Percentiles rank a stretch among this genome's conserved stretches.
These are phyloP conservation scores for Bruguiera gymnorhiza DNA, from an alignment of 345 rosid species.

Conservation along the genomic window DNA sequence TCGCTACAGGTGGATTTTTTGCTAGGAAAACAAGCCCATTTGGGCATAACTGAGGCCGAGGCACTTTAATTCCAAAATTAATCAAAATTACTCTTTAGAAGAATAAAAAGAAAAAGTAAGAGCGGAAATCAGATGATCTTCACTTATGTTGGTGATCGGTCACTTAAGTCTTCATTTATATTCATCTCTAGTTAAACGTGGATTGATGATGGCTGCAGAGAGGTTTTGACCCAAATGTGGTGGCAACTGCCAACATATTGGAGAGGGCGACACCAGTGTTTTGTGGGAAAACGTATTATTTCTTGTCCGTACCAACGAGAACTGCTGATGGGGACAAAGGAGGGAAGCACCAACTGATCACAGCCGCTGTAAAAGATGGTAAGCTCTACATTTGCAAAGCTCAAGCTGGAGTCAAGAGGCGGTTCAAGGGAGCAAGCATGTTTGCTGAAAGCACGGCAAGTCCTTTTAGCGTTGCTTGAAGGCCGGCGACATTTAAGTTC, in stretches of 20 bases:
- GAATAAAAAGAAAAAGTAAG: no score
- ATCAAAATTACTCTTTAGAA: no score
- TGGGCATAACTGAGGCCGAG: conserved; percentile 67
- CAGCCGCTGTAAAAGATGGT: conserved; percentile 67
- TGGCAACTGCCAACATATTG: conserved; percentile 82
- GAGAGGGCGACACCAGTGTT: conserved; percentile 42
- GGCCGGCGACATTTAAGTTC: no score
- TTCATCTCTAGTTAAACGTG: no score
- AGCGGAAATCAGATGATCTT: no score
- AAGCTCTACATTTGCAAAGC: conserved; percentile 89
- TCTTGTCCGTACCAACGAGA: conserved; percentile 68
- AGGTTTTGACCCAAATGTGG: conserved; percentile 64
- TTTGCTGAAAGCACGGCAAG: conserved; percentile 59
- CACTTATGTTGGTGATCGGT: not conserved
- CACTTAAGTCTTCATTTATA: conserved; percentile 1
- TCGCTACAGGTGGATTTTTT: conserved; percentile 56
- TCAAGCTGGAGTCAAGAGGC: conserved; percentile 95
- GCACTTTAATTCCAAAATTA: conserved; percentile 25
- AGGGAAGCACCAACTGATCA: conserved; percentile 77
- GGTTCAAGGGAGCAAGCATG: conserved; percentile 89
- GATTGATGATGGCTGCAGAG: conserved; percentile 42
- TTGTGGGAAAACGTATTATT: conserved; percentile 55
- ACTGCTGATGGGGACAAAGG: conserved; percentile 98
- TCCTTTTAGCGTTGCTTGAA: conserved; percentile 78
- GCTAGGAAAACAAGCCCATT: conserved; percentile 80